Conservation (phyloP, 345 rosid genomes). For the Eutrema yunnanense region DNA sequence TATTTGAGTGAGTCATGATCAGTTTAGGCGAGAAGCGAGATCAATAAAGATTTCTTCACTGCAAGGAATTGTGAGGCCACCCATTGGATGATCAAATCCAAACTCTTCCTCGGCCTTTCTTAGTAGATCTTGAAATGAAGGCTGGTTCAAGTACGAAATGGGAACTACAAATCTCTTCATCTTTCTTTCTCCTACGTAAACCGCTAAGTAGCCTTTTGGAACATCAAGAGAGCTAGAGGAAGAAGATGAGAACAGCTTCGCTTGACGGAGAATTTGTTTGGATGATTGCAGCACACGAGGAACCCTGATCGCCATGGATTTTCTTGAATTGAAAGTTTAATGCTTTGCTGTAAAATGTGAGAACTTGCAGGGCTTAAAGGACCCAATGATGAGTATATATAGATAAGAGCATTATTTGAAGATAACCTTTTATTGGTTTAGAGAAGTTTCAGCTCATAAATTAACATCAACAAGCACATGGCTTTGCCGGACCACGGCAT, state of each 20-base stretch:
- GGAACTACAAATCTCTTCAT: slow-evolving; percentile 40
- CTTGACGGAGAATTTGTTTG: slow-evolving; percentile 28
- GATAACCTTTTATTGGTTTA: slow-evolving; percentile 12
- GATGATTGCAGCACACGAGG: slow-evolving; percentile 27
- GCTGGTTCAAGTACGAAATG: slow-evolving; percentile 30
- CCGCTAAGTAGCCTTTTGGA: slow-evolving; percentile 41
- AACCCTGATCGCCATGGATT: slow-evolving; percentile 24
- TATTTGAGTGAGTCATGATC: slow-evolving; percentile 1
- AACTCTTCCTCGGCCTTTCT: slow-evolving; percentile 39
- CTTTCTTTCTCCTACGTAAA: slow-evolving; percentile 35
- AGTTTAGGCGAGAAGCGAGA: slow-evolving; percentile 31
- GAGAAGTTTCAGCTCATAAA: slow-evolving; percentile 10
- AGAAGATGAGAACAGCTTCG: slow-evolving; percentile 15
- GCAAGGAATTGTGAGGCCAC: slow-evolving; percentile 42
- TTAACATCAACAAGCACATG: slow-evolving; percentile 26
- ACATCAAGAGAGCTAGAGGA: slow-evolving; percentile 26
- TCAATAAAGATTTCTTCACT: slow-evolving; percentile 33
- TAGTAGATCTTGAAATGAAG: slow-evolving; percentile 35
- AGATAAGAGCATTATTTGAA: slow-evolving; percentile 2
- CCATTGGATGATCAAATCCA: slow-evolving; percentile 39
- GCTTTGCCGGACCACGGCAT: slow-evolving; percentile 33
- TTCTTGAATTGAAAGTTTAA: slow-evolving; percentile 4
- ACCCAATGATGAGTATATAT: slow-evolving; percentile 18
- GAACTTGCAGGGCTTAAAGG: slow-evolving; percentile 8
- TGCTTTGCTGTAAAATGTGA: not conserved